Conservation (phyloP, 2,329 filamentous ascomycete genomes). For the Lomentospora prolificans region DNA sequence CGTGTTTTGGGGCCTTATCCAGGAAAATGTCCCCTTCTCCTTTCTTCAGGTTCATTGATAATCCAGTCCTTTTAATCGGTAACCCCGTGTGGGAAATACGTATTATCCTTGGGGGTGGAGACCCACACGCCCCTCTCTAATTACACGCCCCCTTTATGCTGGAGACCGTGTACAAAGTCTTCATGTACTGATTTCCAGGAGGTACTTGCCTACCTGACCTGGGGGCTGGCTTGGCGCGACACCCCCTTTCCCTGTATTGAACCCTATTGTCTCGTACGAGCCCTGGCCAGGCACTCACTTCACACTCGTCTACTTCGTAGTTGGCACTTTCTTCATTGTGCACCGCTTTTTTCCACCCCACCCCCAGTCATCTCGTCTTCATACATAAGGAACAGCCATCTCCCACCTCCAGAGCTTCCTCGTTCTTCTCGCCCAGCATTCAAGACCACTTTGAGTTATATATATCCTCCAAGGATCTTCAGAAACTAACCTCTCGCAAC, state of each 20-base stretch:
- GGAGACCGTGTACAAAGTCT: not conserved
- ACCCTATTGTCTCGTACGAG: slow-evolving; percentile 5
- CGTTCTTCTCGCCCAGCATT: slow-evolving; percentile 1
- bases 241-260: slow-evolving; percentile 4
- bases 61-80: not conserved
- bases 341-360: not conserved
- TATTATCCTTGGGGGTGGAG: not conserved
- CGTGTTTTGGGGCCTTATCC: no score
- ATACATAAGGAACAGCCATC: slow-evolving; percentile 10
- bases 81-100: not conserved
- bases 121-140: not conserved
- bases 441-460: not conserved
- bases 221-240: slow-evolving; percentile 2
- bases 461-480: not conserved
- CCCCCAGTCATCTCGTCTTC: not conserved
- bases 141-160: slow-evolving; percentile 1
- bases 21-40: no score
- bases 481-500: no score
- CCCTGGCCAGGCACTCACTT: slow-evolving; percentile 6
- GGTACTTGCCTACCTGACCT: slow-evolving; percentile 4
- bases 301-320: not conserved
- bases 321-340: not conserved
- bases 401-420: slow-evolving; percentile 3
- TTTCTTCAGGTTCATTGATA: no score
- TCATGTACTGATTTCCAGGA: not conserved